Evolutionary conservation across 768 basidiomycete genomes (phyloP), one percentile per base, ranked within the genome.

Genomic region (Vishniacozyma victoriae): DNA sequence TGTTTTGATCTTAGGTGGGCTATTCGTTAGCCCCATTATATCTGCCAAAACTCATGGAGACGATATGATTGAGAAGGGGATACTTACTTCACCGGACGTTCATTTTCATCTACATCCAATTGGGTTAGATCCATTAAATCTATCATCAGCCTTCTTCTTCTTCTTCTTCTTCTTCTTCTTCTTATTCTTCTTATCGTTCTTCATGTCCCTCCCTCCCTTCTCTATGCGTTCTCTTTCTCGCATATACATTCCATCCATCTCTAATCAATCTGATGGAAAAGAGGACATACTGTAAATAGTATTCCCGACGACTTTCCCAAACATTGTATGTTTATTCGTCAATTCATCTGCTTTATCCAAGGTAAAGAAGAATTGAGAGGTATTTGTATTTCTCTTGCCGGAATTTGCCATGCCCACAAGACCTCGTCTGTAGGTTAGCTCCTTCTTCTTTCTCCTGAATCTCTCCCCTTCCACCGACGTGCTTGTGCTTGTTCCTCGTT

Each of bases 281-380:
- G 26, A 20, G 7, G 11, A 46, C 67, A 37, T 16, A 72, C 70
- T 69, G 59, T 61, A 66, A 12, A 72, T 62, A 3, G 70, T 72
- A 23, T 64, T 63, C 13, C 72, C 72, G 2, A 61, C 54, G 19
- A 76, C 65, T 39, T 88, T 79, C n/a, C 92, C 93, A 54, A 96
- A 99, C 7, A 96, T 72, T 0, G 95, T 97, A 62, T 96, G 87
- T 68, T 92, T 95, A 36, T 87, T 87, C 41, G 96, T 85, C 11
- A 99, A 75, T 70, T 92, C 92, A 47, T 93, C 89, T 4, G 92
- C 87, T 23, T 86, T 79, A 67, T 93, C 89, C 0, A 97, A 81
- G 0, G 95, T 97, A 41, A 97, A 83, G 67, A 96, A 85, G 73
- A 90, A 97, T 70, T 97, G 93, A 0, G 89, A 93, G 45, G 87